Evolutionary conservation across 176 grass and related monocot genomes (phyloP), one percentile per base, ranked within the genome.

Genomic region (Avena sativa): DNA sequence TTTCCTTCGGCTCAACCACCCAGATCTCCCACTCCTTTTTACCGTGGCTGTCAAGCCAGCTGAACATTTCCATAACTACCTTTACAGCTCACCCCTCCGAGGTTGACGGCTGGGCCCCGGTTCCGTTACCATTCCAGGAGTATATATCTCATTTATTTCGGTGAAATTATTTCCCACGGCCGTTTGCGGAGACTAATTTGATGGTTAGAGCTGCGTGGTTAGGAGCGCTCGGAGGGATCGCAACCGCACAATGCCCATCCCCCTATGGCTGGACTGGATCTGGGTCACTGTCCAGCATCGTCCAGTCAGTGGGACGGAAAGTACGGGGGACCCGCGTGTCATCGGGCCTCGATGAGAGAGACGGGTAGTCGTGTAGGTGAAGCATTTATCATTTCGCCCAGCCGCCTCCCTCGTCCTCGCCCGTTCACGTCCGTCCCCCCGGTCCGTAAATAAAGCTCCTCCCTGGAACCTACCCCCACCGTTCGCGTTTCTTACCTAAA

Each of bases 301-400:
- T 44, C 16, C 15, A 13, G 74, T 38, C 26, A 19, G 80, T 74
- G 74, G 74, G 75, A 0, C 49, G 49, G 23, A 6, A 12, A 5
- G 13, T 1, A 0, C 0, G 0, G 0, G 0, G 85, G 75, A 0
- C 89, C 81, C 81, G 28, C 28, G 0, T 9, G 85, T 91, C 69
- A 91, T 60, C 0, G 65, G 8, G 0, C 0, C 0, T 0, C 0
- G 2, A 0, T 0, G 60, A 70, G 5, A 11, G 49, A 0, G 80
- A 0, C 8, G 1, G 0, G 68, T 14, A 52, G 14, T 8, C 81
- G 76, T 81, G 81, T 13, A 40, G 69, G 28, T 51, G 66, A 85
- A 88, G 86, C 69, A 80, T 91, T 85, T 84, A 84, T 76, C 38
- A 81, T 81, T 69, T 30, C 38, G 1, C 38, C n/a, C n/a, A 12